A percentile compares a stretch with the other conserved stretches of the same genome.
Conservation (phyloP, 257 asterid species). For the Penstemon barbatus region DNA sequence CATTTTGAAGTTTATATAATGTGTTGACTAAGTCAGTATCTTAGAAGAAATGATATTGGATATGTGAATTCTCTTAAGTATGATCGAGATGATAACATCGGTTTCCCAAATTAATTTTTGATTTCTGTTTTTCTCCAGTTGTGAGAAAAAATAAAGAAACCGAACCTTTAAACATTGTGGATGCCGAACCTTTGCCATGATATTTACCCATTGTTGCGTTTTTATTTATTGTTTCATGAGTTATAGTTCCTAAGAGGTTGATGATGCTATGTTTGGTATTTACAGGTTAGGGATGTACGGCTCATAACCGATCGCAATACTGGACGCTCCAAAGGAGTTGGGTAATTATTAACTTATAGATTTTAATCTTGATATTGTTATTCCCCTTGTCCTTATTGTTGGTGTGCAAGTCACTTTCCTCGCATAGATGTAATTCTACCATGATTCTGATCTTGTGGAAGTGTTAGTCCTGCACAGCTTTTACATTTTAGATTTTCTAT, state of each 20-base stretch:
- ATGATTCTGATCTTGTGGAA: slow-evolving; percentile 3
- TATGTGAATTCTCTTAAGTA: too few relatives aligned
- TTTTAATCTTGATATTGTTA: slow-evolving; percentile 6
- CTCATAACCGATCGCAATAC: slow-evolving; percentile 76
- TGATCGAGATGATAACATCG: slow-evolving; percentile 1
- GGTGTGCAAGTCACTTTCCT: slow-evolving; percentile 1
- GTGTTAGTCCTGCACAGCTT: slow-evolving; percentile 3
- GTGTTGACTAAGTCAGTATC: too few relatives aligned
- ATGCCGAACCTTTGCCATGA: neutral
- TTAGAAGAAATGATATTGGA: too few relatives aligned
- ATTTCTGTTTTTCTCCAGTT: too few relatives aligned
- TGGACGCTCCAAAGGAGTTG: slow-evolving; percentile 72
- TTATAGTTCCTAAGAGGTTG: slow-evolving; percentile 2
- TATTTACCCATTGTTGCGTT: too few relatives aligned
- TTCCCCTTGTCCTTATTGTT: slow-evolving; percentile 15
- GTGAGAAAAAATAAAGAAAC: too few relatives aligned
- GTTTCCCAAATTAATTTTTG: neutral
- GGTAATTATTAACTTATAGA: slow-evolving; percentile 39
- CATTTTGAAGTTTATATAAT: too few relatives aligned
- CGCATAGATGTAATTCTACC: slow-evolving; percentile 13
- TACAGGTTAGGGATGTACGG: slow-evolving; percentile 73
- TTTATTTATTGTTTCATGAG: neutral
- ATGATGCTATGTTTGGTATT: slow-evolving; percentile 10
- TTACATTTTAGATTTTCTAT: too few relatives aligned
- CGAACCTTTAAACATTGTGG: neutral